phyloP scores from a whole-genome alignment of 768 basidiomycete species.

The Kwoniella newhampshirensis region DNA sequence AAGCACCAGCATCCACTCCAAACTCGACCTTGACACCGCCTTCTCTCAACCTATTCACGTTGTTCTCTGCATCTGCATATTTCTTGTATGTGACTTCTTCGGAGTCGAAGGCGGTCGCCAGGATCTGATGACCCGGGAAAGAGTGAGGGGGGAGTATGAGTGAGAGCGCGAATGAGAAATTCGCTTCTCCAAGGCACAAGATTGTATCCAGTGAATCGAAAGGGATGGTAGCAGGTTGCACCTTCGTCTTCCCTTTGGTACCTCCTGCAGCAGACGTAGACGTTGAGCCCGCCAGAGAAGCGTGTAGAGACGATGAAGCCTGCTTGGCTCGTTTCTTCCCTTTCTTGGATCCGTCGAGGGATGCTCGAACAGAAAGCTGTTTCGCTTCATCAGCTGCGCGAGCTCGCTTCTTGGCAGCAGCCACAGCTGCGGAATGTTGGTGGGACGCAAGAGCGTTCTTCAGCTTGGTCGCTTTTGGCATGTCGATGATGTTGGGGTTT shows the following conservation, averaged over 20 bases:
- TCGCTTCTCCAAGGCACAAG: slow-evolving; percentile 78
- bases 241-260: not conserved
- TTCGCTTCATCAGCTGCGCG: slow-evolving; percentile 17
- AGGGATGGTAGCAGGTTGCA: slow-evolving; percentile 27
- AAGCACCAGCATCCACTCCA: slow-evolving; percentile 74
- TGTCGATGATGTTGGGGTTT: no score
- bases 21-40: slow-evolving; percentile 74
- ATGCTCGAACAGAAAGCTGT: slow-evolving; percentile 21
- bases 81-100: slow-evolving; percentile 74
- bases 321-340: slow-evolving; percentile 14
- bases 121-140: slow-evolving; percentile 67
- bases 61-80: slow-evolving; percentile 67
- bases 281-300: not conserved
- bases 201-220: slow-evolving; percentile 52
- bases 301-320: not conserved
- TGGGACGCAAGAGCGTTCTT: slow-evolving; percentile 23
- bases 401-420: slow-evolving; percentile 21
- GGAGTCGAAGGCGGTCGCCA: slow-evolving; percentile 82
- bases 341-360: slow-evolving; percentile 21
- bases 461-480: slow-evolving; percentile 11
- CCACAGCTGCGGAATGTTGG: slow-evolving; percentile 15
- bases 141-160: slow-evolving; percentile 60
- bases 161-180: slow-evolving; percentile 86
- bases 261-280: not conserved
- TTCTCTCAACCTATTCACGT: slow-evolving; percentile 61